Conservation (phyloP, 2,329 filamentous ascomycete genomes). For the Aspergillus brasiliensis region DNA sequence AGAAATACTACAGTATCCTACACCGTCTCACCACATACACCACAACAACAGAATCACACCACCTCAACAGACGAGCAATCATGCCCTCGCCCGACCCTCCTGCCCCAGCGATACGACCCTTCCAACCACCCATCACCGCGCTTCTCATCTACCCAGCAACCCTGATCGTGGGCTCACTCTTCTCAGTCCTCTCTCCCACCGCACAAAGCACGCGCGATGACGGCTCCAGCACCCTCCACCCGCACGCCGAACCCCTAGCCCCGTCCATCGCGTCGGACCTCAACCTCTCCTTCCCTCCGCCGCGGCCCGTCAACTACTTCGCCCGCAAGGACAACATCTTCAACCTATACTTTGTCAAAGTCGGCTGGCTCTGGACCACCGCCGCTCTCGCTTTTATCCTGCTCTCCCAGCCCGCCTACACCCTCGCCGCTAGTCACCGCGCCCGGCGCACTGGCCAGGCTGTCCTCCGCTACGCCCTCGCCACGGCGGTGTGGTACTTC, state of each 20-base stretch:
- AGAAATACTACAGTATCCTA: not conserved
- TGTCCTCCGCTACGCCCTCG: conserved; percentile 65
- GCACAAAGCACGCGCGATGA: conserved; percentile 50
- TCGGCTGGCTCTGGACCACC: conserved; percentile 91
- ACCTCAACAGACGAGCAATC: not conserved
- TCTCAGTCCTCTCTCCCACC: conserved; percentile 73
- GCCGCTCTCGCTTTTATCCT: conserved; percentile 71
- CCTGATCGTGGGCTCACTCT: conserved; percentile 79
- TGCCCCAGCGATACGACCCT: conserved; percentile 8
- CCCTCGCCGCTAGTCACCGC: conserved; percentile 46
- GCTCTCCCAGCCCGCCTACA: conserved; percentile 63
- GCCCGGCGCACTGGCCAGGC: conserved; percentile 60
- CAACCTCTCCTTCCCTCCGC: conserved; percentile 23
- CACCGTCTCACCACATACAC: not conserved
- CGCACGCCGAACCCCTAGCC: conserved; percentile 50
- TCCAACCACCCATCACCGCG: conserved; percentile 39
- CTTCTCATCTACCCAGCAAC: conserved; percentile 75
- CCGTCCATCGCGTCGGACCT: conserved; percentile 34
- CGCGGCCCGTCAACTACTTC: conserved; percentile 67
- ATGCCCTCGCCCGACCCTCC: conserved; percentile 12
- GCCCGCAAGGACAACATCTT: conserved; percentile 90
- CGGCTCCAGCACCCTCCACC: conserved; percentile 14
- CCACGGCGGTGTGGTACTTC: conserved; percentile 78
- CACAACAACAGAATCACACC: not conserved
- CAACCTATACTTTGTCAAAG: conserved; percentile 92